phyloP scores from a whole-genome alignment of 768 basidiomycete species.

The Trametes maxima region DNA sequence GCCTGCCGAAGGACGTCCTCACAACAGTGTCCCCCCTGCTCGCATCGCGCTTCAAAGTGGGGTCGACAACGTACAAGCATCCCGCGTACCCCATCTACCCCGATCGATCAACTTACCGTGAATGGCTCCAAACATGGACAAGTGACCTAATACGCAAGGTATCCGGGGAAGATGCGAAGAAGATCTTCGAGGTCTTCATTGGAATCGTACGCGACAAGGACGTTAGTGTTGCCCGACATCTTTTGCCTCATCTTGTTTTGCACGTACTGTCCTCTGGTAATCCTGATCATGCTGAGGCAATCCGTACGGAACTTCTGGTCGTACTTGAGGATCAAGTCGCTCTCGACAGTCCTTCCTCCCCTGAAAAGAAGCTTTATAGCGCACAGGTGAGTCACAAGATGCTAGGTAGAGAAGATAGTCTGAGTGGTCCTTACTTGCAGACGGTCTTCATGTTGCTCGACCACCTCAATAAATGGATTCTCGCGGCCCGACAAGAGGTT shows the following conservation, averaged over 20 bases:
- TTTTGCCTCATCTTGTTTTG: slow-evolving; percentile 90
- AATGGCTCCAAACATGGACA: slow-evolving; percentile 95
- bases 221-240: slow-evolving; percentile 88
- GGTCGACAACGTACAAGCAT: slow-evolving; percentile 19
- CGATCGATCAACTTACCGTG: slow-evolving; percentile 78
- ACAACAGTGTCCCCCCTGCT: slow-evolving; percentile 88
- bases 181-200: slow-evolving; percentile 78
- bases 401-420: background rate
- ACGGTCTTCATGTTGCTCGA: slow-evolving; percentile 94
- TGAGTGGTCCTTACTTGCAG: slow-evolving; percentile 40
- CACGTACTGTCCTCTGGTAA: slow-evolving; percentile 80
- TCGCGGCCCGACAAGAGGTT: slow-evolving; percentile 69
- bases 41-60: slow-evolving; percentile 57
- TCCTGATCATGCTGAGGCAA: slow-evolving; percentile 59
- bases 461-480: slow-evolving; percentile 90
- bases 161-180: slow-evolving; percentile 56
- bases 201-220: slow-evolving; percentile 84
- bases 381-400: slow-evolving; percentile 70
- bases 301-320: slow-evolving; percentile 73
- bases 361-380: slow-evolving; percentile 85
- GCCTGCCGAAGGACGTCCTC: slow-evolving; percentile 77
- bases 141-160: slow-evolving; percentile 72
- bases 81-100: slow-evolving; percentile 73
- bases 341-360: slow-evolving; percentile 52
- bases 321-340: slow-evolving; percentile 90